These are phyloP conservation scores for Metroxylon sagu DNA, from an alignment of 176 grass and related monocot genomes.

Conservation along the genomic window DNA sequence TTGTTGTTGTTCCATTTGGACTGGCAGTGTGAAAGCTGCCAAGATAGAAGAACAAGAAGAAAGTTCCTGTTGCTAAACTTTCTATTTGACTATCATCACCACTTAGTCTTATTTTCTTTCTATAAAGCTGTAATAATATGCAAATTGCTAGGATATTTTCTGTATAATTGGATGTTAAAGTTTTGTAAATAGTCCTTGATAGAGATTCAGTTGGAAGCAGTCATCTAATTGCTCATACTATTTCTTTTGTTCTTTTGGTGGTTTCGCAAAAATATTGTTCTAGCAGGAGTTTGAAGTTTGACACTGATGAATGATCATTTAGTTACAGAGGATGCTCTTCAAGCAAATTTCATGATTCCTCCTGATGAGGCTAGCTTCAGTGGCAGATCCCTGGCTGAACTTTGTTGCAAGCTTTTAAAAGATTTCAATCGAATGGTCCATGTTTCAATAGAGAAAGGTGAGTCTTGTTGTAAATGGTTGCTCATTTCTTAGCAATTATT, in stretches of 20 bases:
- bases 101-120: too few relatives aligned
- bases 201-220: not conserved
- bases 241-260: constrained; percentile 24
- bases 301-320: constrained; percentile 77
- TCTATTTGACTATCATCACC: too few relatives aligned
- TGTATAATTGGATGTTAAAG: too few relatives aligned
- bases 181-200: not conserved
- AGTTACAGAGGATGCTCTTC: constrained; percentile 53
- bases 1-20: too few relatives aligned
- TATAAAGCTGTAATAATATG: too few relatives aligned
- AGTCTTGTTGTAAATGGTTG: not conserved
- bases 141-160: too few relatives aligned
- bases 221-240: not conserved
- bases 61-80: too few relatives aligned
- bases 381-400: constrained; percentile 53
- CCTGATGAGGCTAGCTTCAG: constrained; percentile 51
- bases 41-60: too few relatives aligned
- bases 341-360: constrained; percentile 75
- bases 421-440: constrained; percentile 93
- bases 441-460: constrained; percentile 63
- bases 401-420: constrained; percentile 64
- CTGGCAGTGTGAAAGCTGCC: too few relatives aligned
- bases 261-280: constrained; percentile 99
- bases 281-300: constrained; percentile 89
- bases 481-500: not conserved